Evolutionary conservation across 2,329 filamentous ascomycete species (phyloP), one percentile per base, ranked within the genome.

Genomic region (Neoarthrinium moseri): DNA sequence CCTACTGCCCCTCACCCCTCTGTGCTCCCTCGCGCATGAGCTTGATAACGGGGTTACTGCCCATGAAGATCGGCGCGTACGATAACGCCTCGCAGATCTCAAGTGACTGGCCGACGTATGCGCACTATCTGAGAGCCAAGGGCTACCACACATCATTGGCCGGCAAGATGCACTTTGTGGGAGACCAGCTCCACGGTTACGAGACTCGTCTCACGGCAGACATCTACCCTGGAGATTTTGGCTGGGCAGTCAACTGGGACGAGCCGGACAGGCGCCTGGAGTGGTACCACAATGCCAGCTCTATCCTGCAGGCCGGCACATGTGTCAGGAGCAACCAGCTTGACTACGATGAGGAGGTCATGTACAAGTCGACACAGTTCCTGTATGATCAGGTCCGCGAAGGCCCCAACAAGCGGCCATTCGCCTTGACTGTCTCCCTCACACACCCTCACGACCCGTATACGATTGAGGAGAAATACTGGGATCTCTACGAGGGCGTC

Each of bases 121-220:
- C 91, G 7, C 91, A 96, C 67, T 96, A 96, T 68, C 75, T 96
- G 45, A 87, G 91, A 40, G 77, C 81, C 33, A 83, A 86, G 58
- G 90, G 89, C 43, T 96, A 96, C 61, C 89, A 96, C 69, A 96
- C 91, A 11, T 88, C 87, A 5, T 75, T 96, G 56, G 90, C 91
- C 5, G 91, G 91, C 51, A 96, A 96, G 78, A 96, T 96, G 91
- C 91, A 96, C 70, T 96, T 96, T 64, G 87, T 95, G 45, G 91
- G 91, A 26, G 91, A 96, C 64, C 91, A 96, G 70, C 77, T 96
- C 49, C 91, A 96, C 64, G 91, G 91, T 23, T 96, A 95, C 60
- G 91, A 96, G 73, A 87, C 89, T 60, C 83, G 91, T 47, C 77
- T 96, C 59, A 96, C 91, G n/a, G 89, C 86, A 55, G 91, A 96